Base-by-base conservation (phyloP, 169 alveolate genomes). In the Cryptosporidium tyzzeri region DNA sequence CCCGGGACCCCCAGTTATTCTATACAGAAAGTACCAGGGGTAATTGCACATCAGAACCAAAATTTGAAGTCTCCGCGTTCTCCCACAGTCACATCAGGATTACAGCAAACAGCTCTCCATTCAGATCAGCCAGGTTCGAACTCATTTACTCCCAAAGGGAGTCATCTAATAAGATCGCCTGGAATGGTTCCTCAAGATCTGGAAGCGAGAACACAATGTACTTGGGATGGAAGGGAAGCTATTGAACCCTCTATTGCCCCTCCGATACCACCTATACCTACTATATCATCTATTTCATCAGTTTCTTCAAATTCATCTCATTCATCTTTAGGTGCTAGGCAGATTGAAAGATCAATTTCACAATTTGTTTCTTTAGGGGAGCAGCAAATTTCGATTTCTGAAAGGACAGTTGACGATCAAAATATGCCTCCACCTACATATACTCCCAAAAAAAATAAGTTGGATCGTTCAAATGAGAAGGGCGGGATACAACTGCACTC, bases 151-250 rank as follows among this genome's bases (percentile, higher is more conserved):
- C 31, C 48, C 9, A 70, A 31, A 12, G 45, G 41, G 2, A 18
- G 21, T 12, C 44, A 70, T 23, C 41, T 29, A n/a, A 23, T 70
- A 9, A 80, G 35, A 29, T 80, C 89, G 1, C 89, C 89, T 14
- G 73, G 73, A 3, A 7, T 45, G 14, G 26, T 26, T 62, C 51
- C 16, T 45, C 69, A 44, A 8, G 94, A 84, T 50, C 61, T 92
- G 9, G 94, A 92, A 69, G n/a, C 85, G 9, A 69, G 85, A 23
- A 91, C 94, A 21, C 91, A 93, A 26, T 93, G 94, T 39, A 92
- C 94, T n/a, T 92, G 94, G 94, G 94, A 92, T 21, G 94, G 94
- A 33, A 84, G 75, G 29, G 94, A 92, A 48, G 92, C 94, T 21
- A 92, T 86, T 12, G 94, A 92, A 33, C 94, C 94, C 6, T 74